A percentile compares a stretch with the other conserved stretches of the same genome.
Evolutionary conservation across 2,329 filamentous ascomycete genomes (phyloP).

Genomic region (Diaporthe sp.): DNA sequence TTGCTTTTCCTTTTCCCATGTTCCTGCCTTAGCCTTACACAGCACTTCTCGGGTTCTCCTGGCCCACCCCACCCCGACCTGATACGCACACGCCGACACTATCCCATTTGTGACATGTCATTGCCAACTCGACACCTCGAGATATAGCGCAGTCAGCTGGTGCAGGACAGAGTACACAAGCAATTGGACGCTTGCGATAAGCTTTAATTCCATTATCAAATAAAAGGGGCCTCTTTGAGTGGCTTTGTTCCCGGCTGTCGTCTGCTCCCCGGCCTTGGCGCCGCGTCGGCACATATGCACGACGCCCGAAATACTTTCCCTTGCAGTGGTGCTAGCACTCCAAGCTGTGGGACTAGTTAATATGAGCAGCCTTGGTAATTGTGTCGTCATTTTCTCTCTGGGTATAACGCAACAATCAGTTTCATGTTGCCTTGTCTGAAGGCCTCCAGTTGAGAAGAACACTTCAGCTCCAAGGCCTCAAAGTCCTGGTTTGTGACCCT

Average conservation of each 20-base stretch:
- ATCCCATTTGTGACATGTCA: not conserved
- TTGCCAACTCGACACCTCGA: not conserved
- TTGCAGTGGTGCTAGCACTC: not conserved
- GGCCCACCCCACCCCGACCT: not conserved
- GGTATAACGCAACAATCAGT: not conserved
- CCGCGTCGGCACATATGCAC: not conserved
- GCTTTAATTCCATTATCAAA: not conserved
- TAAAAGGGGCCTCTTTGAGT: not conserved
- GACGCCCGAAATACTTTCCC: not conserved
- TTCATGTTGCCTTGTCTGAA: not conserved
- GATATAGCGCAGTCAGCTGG: not conserved
- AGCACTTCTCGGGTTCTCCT: not conserved
- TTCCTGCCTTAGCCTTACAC: conserved; percentile 21
- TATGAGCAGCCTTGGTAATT: not conserved
- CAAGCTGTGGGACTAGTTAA: not conserved
- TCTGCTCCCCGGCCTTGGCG: conserved; percentile 5
- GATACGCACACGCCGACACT: conserved; percentile 2
- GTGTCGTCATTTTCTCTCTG: no score
- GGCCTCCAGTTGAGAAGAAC: not conserved
- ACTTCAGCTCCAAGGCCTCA: not conserved
- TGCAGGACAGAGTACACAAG: not conserved
- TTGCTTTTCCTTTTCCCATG: conserved; percentile 16
- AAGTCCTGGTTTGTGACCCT: not conserved
- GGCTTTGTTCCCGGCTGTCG: not conserved
- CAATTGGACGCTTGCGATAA: not conserved